phyloP scores from a whole-genome alignment of 306 rosid genomes.

The Carpinus fangiana region DNA sequence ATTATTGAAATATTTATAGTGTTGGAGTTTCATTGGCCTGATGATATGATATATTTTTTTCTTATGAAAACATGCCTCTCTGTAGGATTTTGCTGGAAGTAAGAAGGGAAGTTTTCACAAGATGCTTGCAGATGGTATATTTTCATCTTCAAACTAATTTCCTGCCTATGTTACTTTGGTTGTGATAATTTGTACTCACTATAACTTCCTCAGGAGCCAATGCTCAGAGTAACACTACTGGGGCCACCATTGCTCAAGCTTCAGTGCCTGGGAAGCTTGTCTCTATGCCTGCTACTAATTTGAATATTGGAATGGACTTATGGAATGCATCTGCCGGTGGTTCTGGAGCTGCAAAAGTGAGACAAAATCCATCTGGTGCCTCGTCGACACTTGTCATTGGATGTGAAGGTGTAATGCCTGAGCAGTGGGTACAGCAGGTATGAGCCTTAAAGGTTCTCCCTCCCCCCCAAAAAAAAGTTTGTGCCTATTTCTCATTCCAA shows the following conservation, averaged over 20 bases:
- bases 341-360: conserved; percentile 59
- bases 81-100: conserved; percentile 64
- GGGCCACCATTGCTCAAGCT: conserved; percentile 43
- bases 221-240: conserved; percentile 61
- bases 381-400: conserved; percentile 49
- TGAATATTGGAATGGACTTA: conserved; percentile 93
- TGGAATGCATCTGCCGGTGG: conserved; percentile 74
- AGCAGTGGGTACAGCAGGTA: conserved; percentile 92
- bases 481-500: background rate
- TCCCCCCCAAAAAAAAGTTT: background rate
- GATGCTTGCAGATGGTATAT: conserved; percentile 92
- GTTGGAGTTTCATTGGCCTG: conserved; percentile 11
- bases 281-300: conserved; percentile 69
- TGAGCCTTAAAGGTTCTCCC: conserved; percentile 17
- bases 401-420: conserved; percentile 54
- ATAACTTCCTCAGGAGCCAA: conserved; percentile 67
- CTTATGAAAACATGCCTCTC: conserved; percentile 12
- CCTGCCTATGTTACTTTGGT: conserved; percentile 8
- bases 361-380: conserved; percentile 57
- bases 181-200: conserved; percentile 21
- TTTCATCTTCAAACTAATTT: conserved; percentile 14
- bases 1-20: background rate
- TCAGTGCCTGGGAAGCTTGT: conserved; percentile 70
- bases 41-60: conserved; percentile 20
- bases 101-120: conserved; percentile 89